phyloP scores from a whole-genome alignment of 352 stramenopile genomes.

The Pythium phragmitis region DNA sequence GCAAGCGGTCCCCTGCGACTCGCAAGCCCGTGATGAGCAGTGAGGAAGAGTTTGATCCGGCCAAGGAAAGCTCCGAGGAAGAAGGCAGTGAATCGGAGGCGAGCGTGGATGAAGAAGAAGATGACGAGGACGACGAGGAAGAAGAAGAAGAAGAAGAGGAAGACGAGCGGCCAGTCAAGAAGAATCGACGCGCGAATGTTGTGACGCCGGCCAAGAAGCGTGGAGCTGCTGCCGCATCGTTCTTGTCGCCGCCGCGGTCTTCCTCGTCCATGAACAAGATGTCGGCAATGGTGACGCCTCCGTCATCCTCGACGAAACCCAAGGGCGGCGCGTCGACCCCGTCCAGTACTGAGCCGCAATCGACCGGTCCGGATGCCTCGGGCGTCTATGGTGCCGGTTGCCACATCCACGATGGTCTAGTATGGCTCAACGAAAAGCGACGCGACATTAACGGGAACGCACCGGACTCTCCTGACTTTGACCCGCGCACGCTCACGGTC shows the following conservation, averaged over 20 bases:
- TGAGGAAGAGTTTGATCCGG: constrained; percentile 44
- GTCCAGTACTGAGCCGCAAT: constrained; percentile 11
- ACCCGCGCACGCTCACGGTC: constrained; percentile 92
- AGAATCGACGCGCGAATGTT: constrained; percentile 27
- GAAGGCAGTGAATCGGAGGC: constrained; percentile 29
- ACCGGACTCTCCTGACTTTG: constrained; percentile 86
- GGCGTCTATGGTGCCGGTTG: constrained; percentile 56
- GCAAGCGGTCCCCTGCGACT: background rate
- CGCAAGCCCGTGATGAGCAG: constrained; percentile 38
- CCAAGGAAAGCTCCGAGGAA: constrained; percentile 24
- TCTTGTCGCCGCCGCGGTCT: constrained; percentile 18
- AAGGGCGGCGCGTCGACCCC: constrained; percentile 22
- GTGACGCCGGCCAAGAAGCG: constrained; percentile 24
- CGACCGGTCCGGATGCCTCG: constrained; percentile 25
- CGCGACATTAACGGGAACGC: constrained; percentile 87
- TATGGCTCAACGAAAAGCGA: constrained; percentile 87
- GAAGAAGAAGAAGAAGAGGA: constrained; percentile 52
- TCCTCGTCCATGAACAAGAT: constrained; percentile 5
- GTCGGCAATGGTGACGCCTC: constrained; percentile 17
- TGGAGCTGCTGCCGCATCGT: background rate
- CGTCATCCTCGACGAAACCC: constrained; percentile 20
- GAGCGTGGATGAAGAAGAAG: constrained; percentile 26
- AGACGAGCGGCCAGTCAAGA: constrained; percentile 39
- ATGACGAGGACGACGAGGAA: constrained; percentile 40
- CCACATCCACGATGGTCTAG: constrained; percentile 91